Percentiles rank a stretch among this genome's conserved stretches.
These are phyloP conservation scores for Botryosphaeria dothidea DNA, from an alignment of 2,329 filamentous ascomycete species.

Conservation along the genomic window DNA sequence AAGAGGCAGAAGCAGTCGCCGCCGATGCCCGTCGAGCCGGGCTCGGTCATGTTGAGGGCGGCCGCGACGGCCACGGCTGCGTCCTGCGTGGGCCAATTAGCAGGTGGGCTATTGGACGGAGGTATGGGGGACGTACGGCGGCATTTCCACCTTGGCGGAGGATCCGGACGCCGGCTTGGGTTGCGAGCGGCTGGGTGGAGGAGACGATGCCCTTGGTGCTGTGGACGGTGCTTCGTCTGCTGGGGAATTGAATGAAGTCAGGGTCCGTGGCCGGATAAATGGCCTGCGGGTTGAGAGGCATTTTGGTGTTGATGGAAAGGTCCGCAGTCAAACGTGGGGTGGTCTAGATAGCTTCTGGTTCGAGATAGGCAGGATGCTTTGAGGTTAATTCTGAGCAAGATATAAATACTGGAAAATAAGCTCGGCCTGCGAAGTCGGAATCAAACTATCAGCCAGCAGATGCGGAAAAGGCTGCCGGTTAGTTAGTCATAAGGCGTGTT, in stretches of 20 bases:
- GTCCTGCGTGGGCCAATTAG: slow-evolving; percentile 58
- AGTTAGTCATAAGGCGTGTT: neutral
- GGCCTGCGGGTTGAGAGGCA: slow-evolving; percentile 49
- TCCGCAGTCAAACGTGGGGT: neutral
- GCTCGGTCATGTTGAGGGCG: slow-evolving; percentile 90
- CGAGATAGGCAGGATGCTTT: neutral
- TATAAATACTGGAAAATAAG: neutral
- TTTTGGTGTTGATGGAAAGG: slow-evolving; percentile 23
- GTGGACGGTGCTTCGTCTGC: slow-evolving; percentile 87
- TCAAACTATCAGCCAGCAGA: neutral
- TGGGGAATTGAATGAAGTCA: slow-evolving; percentile 67
- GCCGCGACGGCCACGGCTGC: slow-evolving; percentile 95
- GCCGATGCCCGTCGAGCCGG: slow-evolving; percentile 89
- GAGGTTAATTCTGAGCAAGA: neutral
- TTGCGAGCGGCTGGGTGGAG: slow-evolving; percentile 85
- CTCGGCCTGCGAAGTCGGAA: neutral
- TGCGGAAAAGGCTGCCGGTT: neutral
- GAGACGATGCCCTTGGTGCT: slow-evolving; percentile 90
- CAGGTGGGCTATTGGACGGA: neutral
- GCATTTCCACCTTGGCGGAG: slow-evolving; percentile 90
- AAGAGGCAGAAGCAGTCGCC: slow-evolving; percentile 97
- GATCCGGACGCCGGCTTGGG: slow-evolving; percentile 81
- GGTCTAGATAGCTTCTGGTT: neutral
- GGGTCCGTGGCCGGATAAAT: slow-evolving; percentile 53
- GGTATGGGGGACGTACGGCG: slow-evolving; percentile 58